A percentile compares a stretch with the other conserved stretches of the same genome.
phyloP scores from a whole-genome alignment of 441 rosid species.

The Aleurites moluccanus region DNA sequence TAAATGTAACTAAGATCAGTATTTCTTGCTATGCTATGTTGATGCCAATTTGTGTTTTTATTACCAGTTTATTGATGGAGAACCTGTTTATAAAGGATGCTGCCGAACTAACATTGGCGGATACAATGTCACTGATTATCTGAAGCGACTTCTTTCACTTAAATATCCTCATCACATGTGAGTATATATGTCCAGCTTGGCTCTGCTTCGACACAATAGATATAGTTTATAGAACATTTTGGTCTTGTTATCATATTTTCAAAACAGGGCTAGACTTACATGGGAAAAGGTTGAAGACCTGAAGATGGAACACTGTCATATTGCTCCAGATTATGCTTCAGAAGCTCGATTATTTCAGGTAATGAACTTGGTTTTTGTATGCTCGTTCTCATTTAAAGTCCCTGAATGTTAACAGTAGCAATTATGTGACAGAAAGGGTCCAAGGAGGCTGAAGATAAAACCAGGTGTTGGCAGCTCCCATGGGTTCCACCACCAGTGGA shows the following conservation, averaged over 20 bases:
- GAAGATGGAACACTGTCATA: slow-evolving; percentile 89
- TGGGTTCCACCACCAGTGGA: slow-evolving; percentile 89
- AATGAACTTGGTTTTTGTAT: slow-evolving; percentile 20
- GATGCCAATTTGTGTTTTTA: slow-evolving; percentile 18
- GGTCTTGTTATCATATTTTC: slow-evolving; percentile 21
- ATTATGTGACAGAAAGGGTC: slow-evolving; percentile 63
- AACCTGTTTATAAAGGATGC: slow-evolving; percentile 74
- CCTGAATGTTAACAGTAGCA: slow-evolving; percentile 19
- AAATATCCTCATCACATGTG: slow-evolving; percentile 88
- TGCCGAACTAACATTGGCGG: slow-evolving; percentile 90
- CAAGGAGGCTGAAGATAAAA: slow-evolving; percentile 84
- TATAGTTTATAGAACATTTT: neutral
- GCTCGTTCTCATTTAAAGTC: slow-evolving; percentile 13
- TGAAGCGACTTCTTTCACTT: slow-evolving; percentile 93
- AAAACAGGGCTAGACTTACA: slow-evolving; percentile 63
- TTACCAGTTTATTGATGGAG: slow-evolving; percentile 78
- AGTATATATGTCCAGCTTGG: slow-evolving; percentile 31
- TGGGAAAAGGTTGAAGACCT: slow-evolving; percentile 97
- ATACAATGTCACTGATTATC: slow-evolving; percentile 77
- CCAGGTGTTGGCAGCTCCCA: slow-evolving; percentile 91
- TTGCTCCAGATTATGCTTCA: slow-evolving; percentile 67
- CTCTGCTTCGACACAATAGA: slow-evolving; percentile 11
- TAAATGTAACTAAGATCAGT: neutral
- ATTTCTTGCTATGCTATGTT: neutral
- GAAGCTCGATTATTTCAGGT: slow-evolving; percentile 82